phyloP scores from a whole-genome alignment of 495 filamentous ascomycete genomes.

The Halenospora varia region DNA sequence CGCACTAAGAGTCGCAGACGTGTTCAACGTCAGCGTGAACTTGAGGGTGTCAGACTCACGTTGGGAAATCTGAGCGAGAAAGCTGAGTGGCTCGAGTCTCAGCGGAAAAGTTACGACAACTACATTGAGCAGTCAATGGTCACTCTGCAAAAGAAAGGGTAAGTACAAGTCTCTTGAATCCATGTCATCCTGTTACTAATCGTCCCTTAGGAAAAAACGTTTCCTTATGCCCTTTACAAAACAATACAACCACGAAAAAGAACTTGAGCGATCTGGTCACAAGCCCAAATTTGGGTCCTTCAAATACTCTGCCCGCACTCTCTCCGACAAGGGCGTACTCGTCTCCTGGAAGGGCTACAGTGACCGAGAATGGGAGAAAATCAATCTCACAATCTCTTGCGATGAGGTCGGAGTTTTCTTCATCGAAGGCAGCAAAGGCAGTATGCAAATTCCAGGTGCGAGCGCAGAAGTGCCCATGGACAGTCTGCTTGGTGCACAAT shows the following conservation, averaged over 20 bases:
- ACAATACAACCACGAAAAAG: slow-evolving; percentile 96
- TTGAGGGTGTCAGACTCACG: slow-evolving; percentile 84
- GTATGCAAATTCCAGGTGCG: slow-evolving; percentile 93
- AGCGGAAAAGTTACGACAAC: slow-evolving; percentile 96
- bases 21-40: slow-evolving; percentile 83
- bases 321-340: slow-evolving; percentile 90
- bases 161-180: slow-evolving; percentile 20
- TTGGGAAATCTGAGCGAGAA: slow-evolving; percentile 85
- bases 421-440: slow-evolving; percentile 85
- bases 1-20: slow-evolving; percentile 91
- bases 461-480: slow-evolving; percentile 88
- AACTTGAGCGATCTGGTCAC: slow-evolving; percentile 84
- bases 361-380: slow-evolving; percentile 83
- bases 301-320: slow-evolving; percentile 87
- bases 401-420: slow-evolving; percentile 95
- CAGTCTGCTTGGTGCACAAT: slow-evolving; percentile 92
- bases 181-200: slow-evolving; percentile 10
- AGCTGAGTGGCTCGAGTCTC: slow-evolving; percentile 85
- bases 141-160: slow-evolving; percentile 96
- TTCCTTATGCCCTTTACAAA: slow-evolving; percentile 97
- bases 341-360: slow-evolving; percentile 78
- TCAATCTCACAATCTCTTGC: slow-evolving; percentile 89
- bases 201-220: slow-evolving; percentile 62
- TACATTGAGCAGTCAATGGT: slow-evolving; percentile 99
- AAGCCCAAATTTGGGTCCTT: slow-evolving; percentile 96